phyloP scores from a whole-genome alignment of 352 stramenopile genomes.

The Pythium diclinum region DNA sequence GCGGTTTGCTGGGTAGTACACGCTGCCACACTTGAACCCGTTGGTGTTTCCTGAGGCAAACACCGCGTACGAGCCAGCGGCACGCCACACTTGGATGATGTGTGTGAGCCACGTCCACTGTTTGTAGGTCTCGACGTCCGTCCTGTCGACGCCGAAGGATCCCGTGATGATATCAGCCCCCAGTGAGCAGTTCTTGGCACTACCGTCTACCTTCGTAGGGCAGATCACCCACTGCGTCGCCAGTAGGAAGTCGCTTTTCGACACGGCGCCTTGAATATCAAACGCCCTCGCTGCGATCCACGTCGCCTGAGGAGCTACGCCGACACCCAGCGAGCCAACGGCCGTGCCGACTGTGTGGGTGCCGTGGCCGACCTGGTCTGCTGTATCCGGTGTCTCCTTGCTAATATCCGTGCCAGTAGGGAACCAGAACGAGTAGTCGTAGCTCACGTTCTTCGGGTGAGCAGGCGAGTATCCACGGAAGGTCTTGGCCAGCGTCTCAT shows the following conservation, averaged over 20 bases:
- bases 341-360: conserved; percentile 68
- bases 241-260: conserved; percentile 67
- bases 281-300: conserved; percentile 74
- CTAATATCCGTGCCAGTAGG: conserved; percentile 43
- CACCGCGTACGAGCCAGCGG: conserved; percentile 46
- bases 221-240: conserved; percentile 69
- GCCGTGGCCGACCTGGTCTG: conserved; percentile 64
- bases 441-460: conserved; percentile 32
- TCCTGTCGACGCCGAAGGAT: conserved; percentile 60
- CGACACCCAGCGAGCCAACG: conserved; percentile 48
- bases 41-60: conserved; percentile 76
- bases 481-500: conserved; percentile 42
- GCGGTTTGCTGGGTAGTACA: conserved; percentile 61
- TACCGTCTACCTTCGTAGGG: conserved; percentile 52
- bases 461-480: conserved; percentile 29
- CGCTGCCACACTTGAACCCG: conserved; percentile 63
- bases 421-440: conserved; percentile 77
- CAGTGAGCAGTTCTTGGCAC: conserved; percentile 42
- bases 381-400: conserved; percentile 59
- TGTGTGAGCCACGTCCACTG: conserved; percentile 58
- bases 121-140: conserved; percentile 34
- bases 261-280: conserved; percentile 51
- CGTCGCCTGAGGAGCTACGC: conserved; percentile 51
- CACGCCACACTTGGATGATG: conserved; percentile 52
- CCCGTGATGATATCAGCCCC: conserved; percentile 65